These are phyloP conservation scores for Pseudocercospora vitis DNA, from an alignment of 2,329 filamentous ascomycete genomes.

Conservation along the genomic window DNA sequence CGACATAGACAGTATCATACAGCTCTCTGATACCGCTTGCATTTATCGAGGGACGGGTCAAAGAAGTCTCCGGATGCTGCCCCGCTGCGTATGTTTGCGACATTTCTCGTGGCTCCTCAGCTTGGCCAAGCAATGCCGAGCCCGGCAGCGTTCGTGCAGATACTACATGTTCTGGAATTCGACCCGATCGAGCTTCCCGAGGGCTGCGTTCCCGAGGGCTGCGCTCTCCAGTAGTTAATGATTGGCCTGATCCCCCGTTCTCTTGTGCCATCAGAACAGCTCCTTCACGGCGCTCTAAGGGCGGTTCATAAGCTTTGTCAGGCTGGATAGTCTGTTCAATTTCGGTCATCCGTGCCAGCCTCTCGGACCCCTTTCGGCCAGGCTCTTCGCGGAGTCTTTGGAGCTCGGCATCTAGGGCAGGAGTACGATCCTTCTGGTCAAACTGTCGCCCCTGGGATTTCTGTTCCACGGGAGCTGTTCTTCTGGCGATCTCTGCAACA, in stretches of 20 bases:
- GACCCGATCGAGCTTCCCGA: too few relatives aligned
- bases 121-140: too few relatives aligned
- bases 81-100: neutral
- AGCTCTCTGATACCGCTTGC: neutral
- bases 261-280: too few relatives aligned
- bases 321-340: constrained; percentile 4
- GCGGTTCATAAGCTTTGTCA: too few relatives aligned
- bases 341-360: constrained; percentile 11
- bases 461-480: neutral
- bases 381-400: constrained; percentile 5
- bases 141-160: too few relatives aligned
- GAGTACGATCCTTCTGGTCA: neutral
- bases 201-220: too few relatives aligned
- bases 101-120: too few relatives aligned
- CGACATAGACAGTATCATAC: constrained; percentile 13
- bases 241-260: too few relatives aligned
- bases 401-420: neutral
- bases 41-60: neutral
- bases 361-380: constrained; percentile 14
- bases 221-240: too few relatives aligned
- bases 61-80: neutral
- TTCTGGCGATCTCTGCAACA: too few relatives aligned
- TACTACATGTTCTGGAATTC: too few relatives aligned
- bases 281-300: too few relatives aligned
- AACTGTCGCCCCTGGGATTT: neutral